phyloP scores from a whole-genome alignment of 768 basidiomycete species.

The Amanita pseudoporphyria region DNA sequence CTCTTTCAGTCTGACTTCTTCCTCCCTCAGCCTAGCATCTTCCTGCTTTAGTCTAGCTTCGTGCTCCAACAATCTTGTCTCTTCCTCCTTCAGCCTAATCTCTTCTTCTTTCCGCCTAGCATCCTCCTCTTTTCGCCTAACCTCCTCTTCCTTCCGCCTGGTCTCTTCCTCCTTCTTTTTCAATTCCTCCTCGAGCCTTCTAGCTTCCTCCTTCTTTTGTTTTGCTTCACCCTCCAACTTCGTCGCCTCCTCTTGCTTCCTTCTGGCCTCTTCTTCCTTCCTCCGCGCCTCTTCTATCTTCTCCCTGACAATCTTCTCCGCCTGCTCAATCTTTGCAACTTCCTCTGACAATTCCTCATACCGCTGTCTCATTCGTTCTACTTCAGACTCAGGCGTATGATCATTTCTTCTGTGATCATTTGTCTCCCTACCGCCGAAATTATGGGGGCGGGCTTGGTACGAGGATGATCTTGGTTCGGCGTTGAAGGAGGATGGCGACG shows the following conservation, averaged over 20 bases:
- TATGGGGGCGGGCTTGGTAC: not conserved
- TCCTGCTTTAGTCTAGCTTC: constrained; percentile 11
- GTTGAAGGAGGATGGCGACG: not conserved
- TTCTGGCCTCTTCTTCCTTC: constrained; percentile 14
- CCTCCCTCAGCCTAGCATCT: constrained; percentile 3
- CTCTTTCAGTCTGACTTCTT: constrained; percentile 11
- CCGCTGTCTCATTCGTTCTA: constrained; percentile 6
- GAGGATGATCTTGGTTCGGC: not conserved
- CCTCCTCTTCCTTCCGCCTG: constrained; percentile 14
- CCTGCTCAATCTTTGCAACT: constrained; percentile 9
- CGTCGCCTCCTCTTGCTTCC: constrained; percentile 18
- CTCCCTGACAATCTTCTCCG: constrained; percentile 11
- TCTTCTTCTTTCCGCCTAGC: constrained; percentile 12
- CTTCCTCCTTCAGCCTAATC: constrained; percentile 15
- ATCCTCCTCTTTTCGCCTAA: constrained; percentile 18
- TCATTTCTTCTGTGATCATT: constrained; percentile 8
- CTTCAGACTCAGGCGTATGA: constrained; percentile 6
- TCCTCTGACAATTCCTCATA: constrained; percentile 8
- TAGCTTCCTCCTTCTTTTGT: constrained; percentile 15
- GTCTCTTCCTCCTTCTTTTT: constrained; percentile 17
- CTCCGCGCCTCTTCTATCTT: constrained; percentile 15
- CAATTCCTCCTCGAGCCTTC: constrained; percentile 13
- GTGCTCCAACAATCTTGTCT: constrained; percentile 5
- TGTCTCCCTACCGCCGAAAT: constrained; percentile 8
- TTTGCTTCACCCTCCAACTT: constrained; percentile 11